Evolutionary conservation across 352 stramenopile genomes (phyloP).

Genomic region (Phytophthora uliginosa): DNA sequence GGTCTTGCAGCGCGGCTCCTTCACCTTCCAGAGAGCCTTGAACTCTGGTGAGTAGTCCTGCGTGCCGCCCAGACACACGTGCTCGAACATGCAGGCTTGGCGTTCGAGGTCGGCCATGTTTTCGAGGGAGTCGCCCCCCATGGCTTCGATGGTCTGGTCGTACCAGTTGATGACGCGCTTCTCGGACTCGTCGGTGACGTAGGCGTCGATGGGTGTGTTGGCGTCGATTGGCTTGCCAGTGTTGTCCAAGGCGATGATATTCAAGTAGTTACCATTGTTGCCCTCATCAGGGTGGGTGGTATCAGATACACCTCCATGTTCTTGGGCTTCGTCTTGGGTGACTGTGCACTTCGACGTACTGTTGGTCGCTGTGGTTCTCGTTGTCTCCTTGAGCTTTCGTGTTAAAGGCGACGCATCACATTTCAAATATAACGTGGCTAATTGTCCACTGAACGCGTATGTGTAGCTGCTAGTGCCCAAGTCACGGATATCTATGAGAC

Average conservation of each 20-base stretch:
- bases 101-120: slow-evolving; percentile 65
- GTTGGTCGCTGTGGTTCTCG: neutral
- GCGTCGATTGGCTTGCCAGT: slow-evolving; percentile 18
- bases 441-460: slow-evolving; percentile 56
- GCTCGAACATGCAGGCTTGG: slow-evolving; percentile 67
- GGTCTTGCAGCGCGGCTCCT: slow-evolving; percentile 50
- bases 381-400: slow-evolving; percentile 32
- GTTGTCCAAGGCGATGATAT: slow-evolving; percentile 23
- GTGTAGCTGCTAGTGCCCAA: slow-evolving; percentile 63
- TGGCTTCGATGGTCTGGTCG: slow-evolving; percentile 42
- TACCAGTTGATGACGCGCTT: slow-evolving; percentile 58
- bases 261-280: slow-evolving; percentile 25
- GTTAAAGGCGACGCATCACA: slow-evolving; percentile 43
- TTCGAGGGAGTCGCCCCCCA: slow-evolving; percentile 43
- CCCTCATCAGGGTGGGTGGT: slow-evolving; percentile 38
- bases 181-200: slow-evolving; percentile 42
- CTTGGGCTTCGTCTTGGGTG: slow-evolving; percentile 15
- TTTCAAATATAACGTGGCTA: slow-evolving; percentile 52
- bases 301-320: slow-evolving; percentile 26
- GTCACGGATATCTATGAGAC: slow-evolving; percentile 58
- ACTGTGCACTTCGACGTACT: slow-evolving; percentile 17
- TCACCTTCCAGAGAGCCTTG: slow-evolving; percentile 54
- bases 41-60: slow-evolving; percentile 59
- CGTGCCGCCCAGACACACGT: slow-evolving; percentile 61
- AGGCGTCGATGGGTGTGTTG: slow-evolving; percentile 21